These are phyloP conservation scores for Monosporascus sp. DNA, from an alignment of 2,329 filamentous ascomycete genomes.

Conservation along the genomic window DNA sequence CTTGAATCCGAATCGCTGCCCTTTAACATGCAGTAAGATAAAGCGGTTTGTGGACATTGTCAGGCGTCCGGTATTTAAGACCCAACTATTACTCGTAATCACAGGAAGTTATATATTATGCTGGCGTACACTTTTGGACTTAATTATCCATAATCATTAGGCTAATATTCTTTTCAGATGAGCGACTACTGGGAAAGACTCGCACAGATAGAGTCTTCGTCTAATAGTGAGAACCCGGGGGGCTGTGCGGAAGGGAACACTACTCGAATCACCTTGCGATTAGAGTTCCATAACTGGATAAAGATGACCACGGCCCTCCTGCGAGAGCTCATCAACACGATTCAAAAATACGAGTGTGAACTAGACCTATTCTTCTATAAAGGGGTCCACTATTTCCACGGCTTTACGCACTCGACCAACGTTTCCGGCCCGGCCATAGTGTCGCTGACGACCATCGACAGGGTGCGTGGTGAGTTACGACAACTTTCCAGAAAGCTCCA, in stretches of 20 bases:
- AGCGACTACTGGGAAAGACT: neutral
- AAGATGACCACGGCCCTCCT: constrained; percentile 2
- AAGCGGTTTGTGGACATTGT: no score
- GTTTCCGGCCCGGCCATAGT: neutral
- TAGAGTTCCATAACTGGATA: constrained; percentile 7
- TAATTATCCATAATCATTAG: neutral
- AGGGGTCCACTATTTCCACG: constrained; percentile 4
- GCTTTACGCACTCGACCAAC: neutral
- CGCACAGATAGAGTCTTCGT: neutral
- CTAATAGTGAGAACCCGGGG: neutral
- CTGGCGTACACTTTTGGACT: no score
- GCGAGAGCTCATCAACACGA: neutral
- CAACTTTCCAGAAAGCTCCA: constrained; percentile 1
- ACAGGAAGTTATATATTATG: neutral
- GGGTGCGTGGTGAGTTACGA: neutral
- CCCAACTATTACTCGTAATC: neutral
- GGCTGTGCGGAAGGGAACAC: neutral
- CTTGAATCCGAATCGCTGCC: neutral
- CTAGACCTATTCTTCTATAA: constrained; percentile 2
- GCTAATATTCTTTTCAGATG: neutral
- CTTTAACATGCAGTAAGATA: no score
- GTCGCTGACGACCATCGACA: neutral
- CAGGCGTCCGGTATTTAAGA: no score
- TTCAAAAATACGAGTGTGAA: neutral
- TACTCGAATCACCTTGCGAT: neutral